Conservation (phyloP, 768 basidiomycete genomes). For the Lentinula detonsa region DNA sequence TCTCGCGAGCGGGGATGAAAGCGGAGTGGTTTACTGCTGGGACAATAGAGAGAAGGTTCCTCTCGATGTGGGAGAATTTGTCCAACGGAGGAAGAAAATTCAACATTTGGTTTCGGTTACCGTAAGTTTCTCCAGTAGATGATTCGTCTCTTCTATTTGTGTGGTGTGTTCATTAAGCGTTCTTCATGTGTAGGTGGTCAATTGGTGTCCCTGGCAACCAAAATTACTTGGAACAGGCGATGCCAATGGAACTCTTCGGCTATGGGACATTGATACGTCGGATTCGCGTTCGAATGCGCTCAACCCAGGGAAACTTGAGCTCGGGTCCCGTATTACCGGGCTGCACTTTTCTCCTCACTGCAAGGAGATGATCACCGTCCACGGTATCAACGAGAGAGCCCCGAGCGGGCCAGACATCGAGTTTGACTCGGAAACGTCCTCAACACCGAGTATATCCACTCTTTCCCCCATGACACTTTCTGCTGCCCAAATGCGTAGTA, state of each 20-base stretch:
- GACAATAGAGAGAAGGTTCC: slow-evolving; percentile 50
- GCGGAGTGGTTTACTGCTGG: slow-evolving; percentile 75
- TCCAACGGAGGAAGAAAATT: slow-evolving; percentile 59
- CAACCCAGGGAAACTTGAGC: slow-evolving; percentile 37
- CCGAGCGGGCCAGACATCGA: background rate
- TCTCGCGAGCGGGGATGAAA: slow-evolving; percentile 72
- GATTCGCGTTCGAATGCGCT: slow-evolving; percentile 31
- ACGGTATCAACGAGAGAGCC: slow-evolving; percentile 29
- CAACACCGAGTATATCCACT: background rate
- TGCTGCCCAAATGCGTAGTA: background rate
- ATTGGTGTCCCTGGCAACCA: slow-evolving; percentile 85
- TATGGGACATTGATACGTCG: slow-evolving; percentile 39
- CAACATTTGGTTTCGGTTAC: slow-evolving; percentile 59
- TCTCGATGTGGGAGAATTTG: slow-evolving; percentile 49
- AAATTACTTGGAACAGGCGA: slow-evolving; percentile 76
- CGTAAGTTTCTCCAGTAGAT: slow-evolving; percentile 23
- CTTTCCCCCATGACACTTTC: background rate
- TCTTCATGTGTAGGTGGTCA: slow-evolving; percentile 50
- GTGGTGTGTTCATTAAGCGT: background rate
- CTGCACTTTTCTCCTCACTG: slow-evolving; percentile 73
- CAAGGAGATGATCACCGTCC: slow-evolving; percentile 82
- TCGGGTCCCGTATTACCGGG: slow-evolving; percentile 58
- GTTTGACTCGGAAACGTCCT: background rate
- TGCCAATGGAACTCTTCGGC: slow-evolving; percentile 39
- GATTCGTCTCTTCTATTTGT: background rate